These are phyloP conservation scores for Cyphellophora attinorum DNA, from an alignment of 2,329 filamentous ascomycete genomes.

Conservation along the genomic window DNA sequence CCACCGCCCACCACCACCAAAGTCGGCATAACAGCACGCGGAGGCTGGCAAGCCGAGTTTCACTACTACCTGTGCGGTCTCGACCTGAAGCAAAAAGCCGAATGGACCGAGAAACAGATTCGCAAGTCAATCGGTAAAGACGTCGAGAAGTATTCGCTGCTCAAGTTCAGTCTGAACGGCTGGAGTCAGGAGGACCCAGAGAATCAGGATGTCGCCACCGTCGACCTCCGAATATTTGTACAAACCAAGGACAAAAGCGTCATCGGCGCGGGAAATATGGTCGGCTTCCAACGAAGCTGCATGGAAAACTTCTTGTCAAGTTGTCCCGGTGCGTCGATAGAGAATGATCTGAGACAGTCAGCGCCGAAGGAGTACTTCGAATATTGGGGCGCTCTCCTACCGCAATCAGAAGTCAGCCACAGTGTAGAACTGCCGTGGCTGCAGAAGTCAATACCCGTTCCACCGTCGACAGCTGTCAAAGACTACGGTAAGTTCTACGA, in stretches of 20 bases:
- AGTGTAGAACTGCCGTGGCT: too few relatives aligned
- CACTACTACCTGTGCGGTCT: slow-evolving; percentile 29
- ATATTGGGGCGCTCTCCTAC: too few relatives aligned
- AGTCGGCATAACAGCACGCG: slow-evolving; percentile 29
- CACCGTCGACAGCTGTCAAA: too few relatives aligned
- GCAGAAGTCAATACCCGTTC: too few relatives aligned
- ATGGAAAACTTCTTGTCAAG: slow-evolving; percentile 20
- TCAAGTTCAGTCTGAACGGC: slow-evolving; percentile 15
- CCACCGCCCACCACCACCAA: slow-evolving; percentile 36
- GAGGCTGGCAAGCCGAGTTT: slow-evolving; percentile 30
- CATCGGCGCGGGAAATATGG: slow-evolving; percentile 10
- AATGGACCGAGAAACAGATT: slow-evolving; percentile 26
- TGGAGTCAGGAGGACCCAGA: slow-evolving; percentile 15
- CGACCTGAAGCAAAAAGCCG: slow-evolving; percentile 29
- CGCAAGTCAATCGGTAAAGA: slow-evolving; percentile 22
- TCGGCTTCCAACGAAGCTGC: slow-evolving; percentile 16
- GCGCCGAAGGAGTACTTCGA: slow-evolving; percentile 16
- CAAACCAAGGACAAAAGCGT: slow-evolving; percentile 29
- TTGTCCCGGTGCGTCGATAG: slow-evolving; percentile 19
- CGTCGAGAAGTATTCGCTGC: slow-evolving; percentile 8
- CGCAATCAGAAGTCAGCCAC: too few relatives aligned
- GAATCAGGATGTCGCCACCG: slow-evolving; percentile 25
- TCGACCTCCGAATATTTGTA: slow-evolving; percentile 26
- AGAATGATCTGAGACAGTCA: slow-evolving; percentile 12
- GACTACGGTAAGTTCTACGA: too few relatives aligned